Evolutionary conservation across 2,329 filamentous ascomycete genomes (phyloP).

Genomic region (Colletotrichum sp.): DNA sequence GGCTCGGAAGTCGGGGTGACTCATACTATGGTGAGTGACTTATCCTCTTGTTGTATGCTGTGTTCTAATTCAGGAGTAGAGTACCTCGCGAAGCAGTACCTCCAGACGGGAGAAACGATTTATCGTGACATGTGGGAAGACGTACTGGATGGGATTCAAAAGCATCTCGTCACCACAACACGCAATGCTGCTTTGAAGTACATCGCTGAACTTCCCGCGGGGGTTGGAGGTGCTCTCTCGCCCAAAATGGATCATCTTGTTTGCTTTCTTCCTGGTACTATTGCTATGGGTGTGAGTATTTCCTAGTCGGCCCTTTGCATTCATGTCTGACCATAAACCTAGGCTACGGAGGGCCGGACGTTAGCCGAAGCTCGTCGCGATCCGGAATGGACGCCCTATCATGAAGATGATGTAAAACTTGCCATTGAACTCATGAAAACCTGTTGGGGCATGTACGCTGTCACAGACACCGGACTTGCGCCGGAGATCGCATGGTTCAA

Average conservation of each 20-base stretch:
- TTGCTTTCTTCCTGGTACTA: neutral
- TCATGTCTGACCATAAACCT: neutral
- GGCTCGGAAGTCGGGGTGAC: slow-evolving; percentile 90
- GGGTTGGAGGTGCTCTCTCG: neutral
- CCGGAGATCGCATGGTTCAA: slow-evolving; percentile 93
- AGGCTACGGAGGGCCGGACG: neutral
- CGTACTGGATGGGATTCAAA: neutral
- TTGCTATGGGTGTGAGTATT: neutral
- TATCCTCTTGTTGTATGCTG: slow-evolving; percentile 35
- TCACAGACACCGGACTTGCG: slow-evolving; percentile 84
- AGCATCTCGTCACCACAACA: neutral
- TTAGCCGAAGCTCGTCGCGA: neutral
- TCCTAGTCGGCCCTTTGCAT: neutral
- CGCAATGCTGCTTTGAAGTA: neutral
- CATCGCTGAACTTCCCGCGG: neutral
- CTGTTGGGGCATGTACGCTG: slow-evolving; percentile 97
- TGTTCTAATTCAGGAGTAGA: neutral
- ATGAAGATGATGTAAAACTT: slow-evolving; percentile 84
- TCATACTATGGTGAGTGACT: slow-evolving; percentile 73
- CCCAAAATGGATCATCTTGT: neutral
- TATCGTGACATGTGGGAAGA: neutral
- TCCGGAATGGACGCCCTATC: neutral
- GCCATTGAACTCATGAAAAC: slow-evolving; percentile 92
- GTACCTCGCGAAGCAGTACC: neutral
- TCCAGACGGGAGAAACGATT: neutral